Conservation (phyloP, 2,329 filamentous ascomycete genomes). For the Aspergillus texensis region DNA sequence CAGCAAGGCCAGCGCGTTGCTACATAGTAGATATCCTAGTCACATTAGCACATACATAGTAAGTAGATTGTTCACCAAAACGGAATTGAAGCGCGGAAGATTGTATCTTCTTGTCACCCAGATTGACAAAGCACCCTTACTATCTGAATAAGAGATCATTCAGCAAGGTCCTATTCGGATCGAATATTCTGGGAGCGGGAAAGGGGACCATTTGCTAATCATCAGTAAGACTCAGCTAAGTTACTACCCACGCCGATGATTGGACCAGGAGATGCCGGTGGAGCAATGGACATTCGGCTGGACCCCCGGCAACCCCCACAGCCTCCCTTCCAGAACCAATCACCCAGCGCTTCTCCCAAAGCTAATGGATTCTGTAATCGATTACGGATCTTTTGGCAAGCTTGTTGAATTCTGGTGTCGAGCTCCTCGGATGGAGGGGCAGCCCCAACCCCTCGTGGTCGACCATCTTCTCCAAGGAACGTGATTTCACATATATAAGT, state of each 20-base stretch:
- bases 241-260: neutral
- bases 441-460: neutral
- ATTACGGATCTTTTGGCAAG: conserved; percentile 22
- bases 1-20: neutral
- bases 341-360: neutral
- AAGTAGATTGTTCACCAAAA: neutral
- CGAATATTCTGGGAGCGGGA: neutral
- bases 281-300: neutral
- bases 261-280: neutral
- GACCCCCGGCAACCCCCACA: conserved; percentile 4
- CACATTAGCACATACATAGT: neutral
- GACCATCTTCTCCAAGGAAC: neutral
- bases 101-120: neutral
- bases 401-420: neutral
- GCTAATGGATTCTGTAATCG: conserved; percentile 25
- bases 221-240: conserved; percentile 37
- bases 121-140: neutral
- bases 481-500: neutral
- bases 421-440: neutral
- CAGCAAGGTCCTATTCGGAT: conserved; percentile 3
- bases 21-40: neutral
- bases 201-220: conserved; percentile 34
- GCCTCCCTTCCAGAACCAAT: conserved; percentile 5
- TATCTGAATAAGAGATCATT: conserved; percentile 12
- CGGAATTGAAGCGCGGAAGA: neutral